phyloP scores from a whole-genome alignment of 2,329 filamentous ascomycete species.

The Penicillium sp. region DNA sequence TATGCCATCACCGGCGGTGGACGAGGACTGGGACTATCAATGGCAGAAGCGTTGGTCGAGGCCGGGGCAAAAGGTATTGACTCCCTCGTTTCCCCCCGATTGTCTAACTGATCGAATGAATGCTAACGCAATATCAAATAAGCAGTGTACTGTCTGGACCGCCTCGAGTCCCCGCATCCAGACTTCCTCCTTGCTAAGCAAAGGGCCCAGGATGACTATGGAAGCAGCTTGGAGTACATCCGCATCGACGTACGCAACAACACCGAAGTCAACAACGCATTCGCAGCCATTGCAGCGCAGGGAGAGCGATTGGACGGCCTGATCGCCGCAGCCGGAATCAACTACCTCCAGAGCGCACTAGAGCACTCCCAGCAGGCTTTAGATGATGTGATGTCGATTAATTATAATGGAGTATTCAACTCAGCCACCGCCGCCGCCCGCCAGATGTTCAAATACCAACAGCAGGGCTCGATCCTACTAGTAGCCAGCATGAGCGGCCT shows the following conservation, averaged over 20 bases:
- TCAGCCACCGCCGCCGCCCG: slow-evolving; percentile 41
- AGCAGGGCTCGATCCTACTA: slow-evolving; percentile 42
- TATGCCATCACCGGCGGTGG: slow-evolving; percentile 39
- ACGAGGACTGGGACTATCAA: slow-evolving; percentile 37
- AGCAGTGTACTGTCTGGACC: slow-evolving; percentile 43
- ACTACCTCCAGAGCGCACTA: slow-evolving; percentile 36
- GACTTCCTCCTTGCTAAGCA: slow-evolving; percentile 37
- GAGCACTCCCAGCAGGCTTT: slow-evolving; percentile 36
- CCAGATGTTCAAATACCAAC: slow-evolving; percentile 45
- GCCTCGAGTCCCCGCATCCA: slow-evolving; percentile 35
- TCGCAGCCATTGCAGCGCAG: slow-evolving; percentile 29
- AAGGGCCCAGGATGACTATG: slow-evolving; percentile 29
- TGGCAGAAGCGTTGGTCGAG: slow-evolving; percentile 42
- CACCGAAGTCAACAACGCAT: slow-evolving; percentile 28
- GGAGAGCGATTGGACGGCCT: slow-evolving; percentile 35
- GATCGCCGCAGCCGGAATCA: slow-evolving; percentile 38
- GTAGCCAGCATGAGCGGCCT: slow-evolving; percentile 46
- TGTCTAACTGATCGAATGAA: neutral
- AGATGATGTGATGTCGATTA: slow-evolving; percentile 41
- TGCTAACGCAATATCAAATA: neutral
- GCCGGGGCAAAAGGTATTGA: slow-evolving; percentile 39
- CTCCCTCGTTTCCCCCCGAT: neutral
- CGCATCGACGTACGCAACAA: slow-evolving; percentile 42
- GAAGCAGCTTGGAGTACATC: slow-evolving; percentile 39
- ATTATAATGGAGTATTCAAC: slow-evolving; percentile 45